These are phyloP conservation scores for Aspergillus unguis DNA, from an alignment of 2,329 filamentous ascomycete species.

Conservation along the genomic window DNA sequence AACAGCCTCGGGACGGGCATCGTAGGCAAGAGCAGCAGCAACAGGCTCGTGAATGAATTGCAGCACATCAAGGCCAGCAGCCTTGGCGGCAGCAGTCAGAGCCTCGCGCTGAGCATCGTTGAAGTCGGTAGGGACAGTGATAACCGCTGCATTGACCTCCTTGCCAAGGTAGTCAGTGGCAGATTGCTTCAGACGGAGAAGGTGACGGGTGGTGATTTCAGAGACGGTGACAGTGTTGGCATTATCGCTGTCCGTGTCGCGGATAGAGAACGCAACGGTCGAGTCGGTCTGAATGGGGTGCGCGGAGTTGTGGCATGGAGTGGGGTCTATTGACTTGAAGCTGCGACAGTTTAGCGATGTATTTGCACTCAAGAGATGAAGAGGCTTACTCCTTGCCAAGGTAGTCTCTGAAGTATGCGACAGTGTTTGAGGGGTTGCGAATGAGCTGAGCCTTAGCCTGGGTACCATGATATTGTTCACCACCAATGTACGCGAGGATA, in stretches of 20 bases:
- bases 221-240: slow-evolving; percentile 69
- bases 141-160: slow-evolving; percentile 88
- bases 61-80: slow-evolving; percentile 80
- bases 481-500: slow-evolving; percentile 88
- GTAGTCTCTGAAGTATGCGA: slow-evolving; percentile 95
- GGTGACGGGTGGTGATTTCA: slow-evolving; percentile 79
- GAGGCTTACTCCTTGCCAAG: slow-evolving; percentile 76
- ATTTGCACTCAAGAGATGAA: not conserved
- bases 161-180: slow-evolving; percentile 92
- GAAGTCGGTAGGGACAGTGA: slow-evolving; percentile 94
- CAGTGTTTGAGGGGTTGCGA: slow-evolving; percentile 87
- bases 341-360: slow-evolving; percentile 32
- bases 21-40: slow-evolving; percentile 84
- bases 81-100: slow-evolving; percentile 71
- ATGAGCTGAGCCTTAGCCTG: slow-evolving; percentile 94
- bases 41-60: slow-evolving; percentile 92
- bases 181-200: slow-evolving; percentile 75
- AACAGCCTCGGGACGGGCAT: slow-evolving; percentile 73
- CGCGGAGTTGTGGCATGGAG: slow-evolving; percentile 87
- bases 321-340: slow-evolving; percentile 95
- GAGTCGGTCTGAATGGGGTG: slow-evolving; percentile 75
- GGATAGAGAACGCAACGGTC: slow-evolving; percentile 75
- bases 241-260: slow-evolving; percentile 67
- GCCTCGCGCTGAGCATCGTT: slow-evolving; percentile 80
- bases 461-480: slow-evolving; percentile 93